A percentile compares a stretch with the other conserved stretches of the same genome.
These are phyloP conservation scores for Hygrophorus pudorinus DNA, from an alignment of 768 basidiomycete genomes.

Conservation along the genomic window DNA sequence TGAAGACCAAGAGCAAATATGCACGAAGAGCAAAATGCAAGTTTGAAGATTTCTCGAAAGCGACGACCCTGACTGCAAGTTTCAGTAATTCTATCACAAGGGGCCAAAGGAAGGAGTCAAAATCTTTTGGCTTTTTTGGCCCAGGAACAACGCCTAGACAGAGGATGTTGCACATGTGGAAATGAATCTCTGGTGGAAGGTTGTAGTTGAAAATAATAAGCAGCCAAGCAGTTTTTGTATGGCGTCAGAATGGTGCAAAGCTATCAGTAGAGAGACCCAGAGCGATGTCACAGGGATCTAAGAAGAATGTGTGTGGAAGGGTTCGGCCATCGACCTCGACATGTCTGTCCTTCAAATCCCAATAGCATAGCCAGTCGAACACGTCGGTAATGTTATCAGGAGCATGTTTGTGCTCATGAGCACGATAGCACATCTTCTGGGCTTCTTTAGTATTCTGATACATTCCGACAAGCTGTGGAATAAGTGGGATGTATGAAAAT, in stretches of 20 bases:
- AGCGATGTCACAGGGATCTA: slow-evolving; percentile 25
- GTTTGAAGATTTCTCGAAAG: slow-evolving; percentile 30
- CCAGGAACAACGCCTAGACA: too few relatives aligned
- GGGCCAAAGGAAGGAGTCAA: slow-evolving; percentile 28
- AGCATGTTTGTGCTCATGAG: too few relatives aligned
- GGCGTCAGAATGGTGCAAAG: slow-evolving; percentile 21
- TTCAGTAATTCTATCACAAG: slow-evolving; percentile 23
- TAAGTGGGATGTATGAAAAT: too few relatives aligned
- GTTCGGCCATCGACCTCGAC: slow-evolving; percentile 17
- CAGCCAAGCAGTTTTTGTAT: slow-evolving; percentile 24
- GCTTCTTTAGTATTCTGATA: slow-evolving; percentile 13
- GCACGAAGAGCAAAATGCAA: slow-evolving; percentile 15
- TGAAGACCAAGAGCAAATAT: too few relatives aligned
- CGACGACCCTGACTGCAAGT: slow-evolving; percentile 25
- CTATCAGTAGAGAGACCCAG: slow-evolving; percentile 29
- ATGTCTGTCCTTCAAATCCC: too few relatives aligned
- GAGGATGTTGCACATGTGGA: slow-evolving; percentile 6
- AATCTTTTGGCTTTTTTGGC: slow-evolving; percentile 28
- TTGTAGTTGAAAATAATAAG: slow-evolving; percentile 33
- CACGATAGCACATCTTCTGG: too few relatives aligned
- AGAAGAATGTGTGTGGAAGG: slow-evolving; percentile 20
- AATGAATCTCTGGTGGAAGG: slow-evolving; percentile 16
- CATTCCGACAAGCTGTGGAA: slow-evolving; percentile 22
- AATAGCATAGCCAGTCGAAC: slow-evolving; percentile 23
- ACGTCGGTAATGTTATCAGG: slow-evolving; percentile 19